A percentile compares a stretch with the other conserved stretches of the same genome.
These are phyloP conservation scores for Stephanodiscus triporus DNA, from an alignment of 108 stramenopile genomes.

Conservation along the genomic window DNA sequence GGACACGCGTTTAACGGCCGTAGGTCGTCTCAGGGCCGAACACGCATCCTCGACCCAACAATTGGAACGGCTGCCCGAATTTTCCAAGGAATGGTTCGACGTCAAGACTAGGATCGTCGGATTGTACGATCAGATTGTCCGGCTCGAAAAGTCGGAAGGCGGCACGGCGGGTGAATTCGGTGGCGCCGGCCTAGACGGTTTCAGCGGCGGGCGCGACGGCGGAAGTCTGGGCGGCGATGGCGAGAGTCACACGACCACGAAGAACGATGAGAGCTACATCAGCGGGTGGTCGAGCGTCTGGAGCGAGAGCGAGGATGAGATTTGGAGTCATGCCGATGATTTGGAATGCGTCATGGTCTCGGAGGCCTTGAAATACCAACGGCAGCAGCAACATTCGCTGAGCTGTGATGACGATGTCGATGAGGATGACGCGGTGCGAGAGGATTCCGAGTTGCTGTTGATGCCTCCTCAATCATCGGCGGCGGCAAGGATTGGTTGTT, in stretches of 20 bases:
- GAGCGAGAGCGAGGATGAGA: conserved; percentile 31
- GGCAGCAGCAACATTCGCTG: neutral
- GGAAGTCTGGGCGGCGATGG: neutral
- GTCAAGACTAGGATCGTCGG: conserved; percentile 7
- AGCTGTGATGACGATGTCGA: neutral
- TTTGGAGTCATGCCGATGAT: conserved; percentile 19
- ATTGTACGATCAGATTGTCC: conserved; percentile 15
- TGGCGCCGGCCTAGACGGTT: neutral
- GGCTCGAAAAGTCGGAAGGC: conserved; percentile 3
- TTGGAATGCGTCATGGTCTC: conserved; percentile 30
- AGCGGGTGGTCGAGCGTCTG: conserved; percentile 19
- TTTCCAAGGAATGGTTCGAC: conserved; percentile 30
- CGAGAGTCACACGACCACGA: neutral
- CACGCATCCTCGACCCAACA: neutral
- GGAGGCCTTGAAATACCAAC: conserved; percentile 20
- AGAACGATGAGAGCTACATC: neutral
- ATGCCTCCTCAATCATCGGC: neutral
- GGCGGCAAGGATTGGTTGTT: neutral
- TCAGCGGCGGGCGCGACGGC: too few relatives aligned
- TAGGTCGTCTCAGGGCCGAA: neutral
- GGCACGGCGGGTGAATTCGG: neutral
- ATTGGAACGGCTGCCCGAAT: neutral
- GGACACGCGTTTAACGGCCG: neutral
- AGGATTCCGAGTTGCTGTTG: conserved; percentile 1
- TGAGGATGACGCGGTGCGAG: neutral